Evolutionary conservation across 2,329 filamentous ascomycete species (phyloP), one percentile per base, ranked within the genome.

Genomic region (Aspergillus pseudoterreus): DNA sequence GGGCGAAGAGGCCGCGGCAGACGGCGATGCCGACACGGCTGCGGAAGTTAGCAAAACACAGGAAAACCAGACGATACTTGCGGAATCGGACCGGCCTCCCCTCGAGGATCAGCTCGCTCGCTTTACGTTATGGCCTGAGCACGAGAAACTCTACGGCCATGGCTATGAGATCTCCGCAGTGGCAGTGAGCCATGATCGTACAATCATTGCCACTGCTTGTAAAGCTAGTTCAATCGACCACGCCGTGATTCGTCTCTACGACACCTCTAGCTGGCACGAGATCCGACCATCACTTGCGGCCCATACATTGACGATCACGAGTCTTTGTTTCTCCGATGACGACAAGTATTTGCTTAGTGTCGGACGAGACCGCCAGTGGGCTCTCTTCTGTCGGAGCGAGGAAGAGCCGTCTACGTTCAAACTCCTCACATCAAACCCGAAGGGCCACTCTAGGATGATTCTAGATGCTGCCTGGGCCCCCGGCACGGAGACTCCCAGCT

Each of bases 101-200:
- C 80, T 90, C 33, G 94, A 99, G 71, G 94, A 97, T 69, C 86
- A 90, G 49, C 82, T 99, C 2, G 87, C 91, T 21, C 85, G 92
- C 8, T 86, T 95, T 69, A 95, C 94, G 0, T 83, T 99, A 30
- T 99, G 92, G 91, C 94, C 94, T 3, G 94, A 99, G 68, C 84
- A 84, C 6, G 94, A 99, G 71, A 99, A 99, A 75, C 81, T 99
- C 1, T 99, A 99, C 72, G 94, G 94, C 1, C 94, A 99, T 72
- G 94, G 94, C 27, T 96, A 96, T 72, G 94, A 99, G 71, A 92
- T 99, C 45, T 95, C 90, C 2, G 88, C 90, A 35, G 82, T 96
- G 14, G 88, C 92, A 10, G 82, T 86, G 6, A 90, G 84, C 63
- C 82, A 88, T 64, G 85, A 91, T 61, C 87, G 88, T 11, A 76